Evolutionary conservation across 257 asterid genomes (phyloP).

Genomic region (Handroanthus guayacan): DNA sequence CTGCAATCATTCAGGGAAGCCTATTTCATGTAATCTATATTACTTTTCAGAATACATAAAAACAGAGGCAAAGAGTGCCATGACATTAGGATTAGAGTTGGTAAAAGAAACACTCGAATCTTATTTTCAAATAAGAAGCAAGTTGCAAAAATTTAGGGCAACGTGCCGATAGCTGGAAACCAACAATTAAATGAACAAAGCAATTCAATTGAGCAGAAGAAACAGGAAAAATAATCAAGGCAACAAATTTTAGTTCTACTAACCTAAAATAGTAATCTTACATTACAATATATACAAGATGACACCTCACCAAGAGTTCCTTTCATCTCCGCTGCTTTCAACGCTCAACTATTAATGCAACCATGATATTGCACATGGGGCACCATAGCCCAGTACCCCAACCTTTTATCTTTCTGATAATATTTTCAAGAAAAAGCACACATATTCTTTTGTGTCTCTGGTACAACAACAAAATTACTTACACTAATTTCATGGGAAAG

Average conservation of each 20-base stretch:
- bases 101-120: not conserved
- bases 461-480: not conserved
- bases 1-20: conserved; percentile 22
- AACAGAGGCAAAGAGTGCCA: not conserved
- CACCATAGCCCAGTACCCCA: conserved; percentile 8
- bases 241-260: conserved; percentile 25
- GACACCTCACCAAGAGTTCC: conserved; percentile 31
- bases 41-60: not conserved
- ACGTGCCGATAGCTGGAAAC: not conserved
- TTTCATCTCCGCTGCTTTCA: conserved; percentile 34
- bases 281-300: conserved; percentile 36
- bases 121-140: conserved; percentile 4
- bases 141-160: not conserved
- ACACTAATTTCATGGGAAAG: conserved; percentile 23
- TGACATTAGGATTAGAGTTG: not conserved
- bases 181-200: conserved; percentile 22
- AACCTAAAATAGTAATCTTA: conserved; percentile 26
- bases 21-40: conserved; percentile 16
- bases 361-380: conserved; percentile 11
- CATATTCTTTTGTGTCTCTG: conserved; percentile 2
- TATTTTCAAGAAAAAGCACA: conserved; percentile 12
- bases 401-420: conserved; percentile 12
- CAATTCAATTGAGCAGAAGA: conserved; percentile 19
- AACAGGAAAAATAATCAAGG: conserved; percentile 1
- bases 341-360: conserved; percentile 24